phyloP scores from a whole-genome alignment of 73 alveolate genomes.

The Uronychia setigera region DNA sequence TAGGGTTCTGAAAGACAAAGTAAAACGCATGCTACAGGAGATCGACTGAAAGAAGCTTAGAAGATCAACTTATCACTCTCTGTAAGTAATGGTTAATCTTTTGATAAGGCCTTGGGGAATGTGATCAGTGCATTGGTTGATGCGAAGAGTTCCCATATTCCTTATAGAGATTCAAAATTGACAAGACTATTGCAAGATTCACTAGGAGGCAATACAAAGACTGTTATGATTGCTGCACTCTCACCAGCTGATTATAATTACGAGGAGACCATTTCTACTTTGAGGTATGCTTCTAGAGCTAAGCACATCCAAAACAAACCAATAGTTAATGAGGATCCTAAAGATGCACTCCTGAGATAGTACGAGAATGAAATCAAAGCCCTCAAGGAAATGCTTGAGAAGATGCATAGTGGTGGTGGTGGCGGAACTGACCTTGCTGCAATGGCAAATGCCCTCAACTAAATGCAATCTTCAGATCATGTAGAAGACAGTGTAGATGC shows the following conservation, averaged over 20 bases:
- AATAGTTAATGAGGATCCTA: conserved; percentile 91
- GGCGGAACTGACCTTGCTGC: not conserved
- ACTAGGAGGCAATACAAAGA: conserved; percentile 86
- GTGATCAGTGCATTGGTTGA: conserved; percentile 89
- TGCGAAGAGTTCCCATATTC: conserved; percentile 79
- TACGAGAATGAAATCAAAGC: conserved; percentile 87
- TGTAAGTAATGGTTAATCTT: not conserved
- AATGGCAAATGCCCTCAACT: not conserved
- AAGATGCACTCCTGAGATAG: conserved; percentile 83
- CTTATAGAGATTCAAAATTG: conserved; percentile 91
- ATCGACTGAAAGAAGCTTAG: conserved; percentile 89
- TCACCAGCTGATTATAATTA: conserved; percentile 65
- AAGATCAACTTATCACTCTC: conserved; percentile 89
- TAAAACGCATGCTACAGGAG: conserved; percentile 93
- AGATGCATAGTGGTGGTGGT: not conserved
- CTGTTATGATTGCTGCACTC: conserved; percentile 90
- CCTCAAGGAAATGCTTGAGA: conserved; percentile 36
- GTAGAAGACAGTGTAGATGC: conserved; percentile 63
- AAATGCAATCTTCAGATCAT: conserved; percentile 5
- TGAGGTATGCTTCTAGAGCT: conserved; percentile 89
- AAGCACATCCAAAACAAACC: conserved; percentile 93
- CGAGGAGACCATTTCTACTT: conserved; percentile 89
- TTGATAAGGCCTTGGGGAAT: conserved; percentile 81
- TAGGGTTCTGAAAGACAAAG: conserved; percentile 92
- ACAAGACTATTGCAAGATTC: conserved; percentile 90